Evolutionary conservation across 2,329 filamentous ascomycete species (phyloP).

Genomic region (Trichoderma sp.): DNA sequence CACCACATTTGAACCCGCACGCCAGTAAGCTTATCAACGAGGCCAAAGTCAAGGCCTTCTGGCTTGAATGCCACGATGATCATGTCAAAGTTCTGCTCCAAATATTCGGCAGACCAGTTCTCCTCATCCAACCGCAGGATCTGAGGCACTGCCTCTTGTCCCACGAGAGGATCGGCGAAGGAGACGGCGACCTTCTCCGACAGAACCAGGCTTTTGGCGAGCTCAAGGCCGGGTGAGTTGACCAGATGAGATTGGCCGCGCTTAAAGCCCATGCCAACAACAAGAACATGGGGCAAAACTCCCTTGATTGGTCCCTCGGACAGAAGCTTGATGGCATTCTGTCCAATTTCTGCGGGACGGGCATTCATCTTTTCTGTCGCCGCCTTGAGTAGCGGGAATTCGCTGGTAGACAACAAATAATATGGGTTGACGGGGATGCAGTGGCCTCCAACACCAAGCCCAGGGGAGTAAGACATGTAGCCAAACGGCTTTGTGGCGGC

Average conservation of each 20-base stretch:
- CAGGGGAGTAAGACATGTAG: constrained; percentile 47
- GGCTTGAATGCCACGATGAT: constrained; percentile 46
- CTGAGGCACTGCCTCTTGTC: constrained; percentile 41
- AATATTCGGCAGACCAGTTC: constrained; percentile 38
- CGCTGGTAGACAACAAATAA: constrained; percentile 49
- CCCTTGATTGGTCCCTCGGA: constrained; percentile 20
- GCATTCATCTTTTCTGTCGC: constrained; percentile 45
- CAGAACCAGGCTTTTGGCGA: constrained; percentile 39
- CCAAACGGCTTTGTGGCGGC: constrained; percentile 54
- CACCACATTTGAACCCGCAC: constrained; percentile 43
- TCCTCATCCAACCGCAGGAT: constrained; percentile 38
- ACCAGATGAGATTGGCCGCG: constrained; percentile 46
- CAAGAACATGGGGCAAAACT: constrained; percentile 36
- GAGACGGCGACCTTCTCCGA: constrained; percentile 41
- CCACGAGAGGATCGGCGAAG: constrained; percentile 46
- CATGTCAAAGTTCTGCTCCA: constrained; percentile 41
- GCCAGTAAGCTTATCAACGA: constrained; percentile 36
- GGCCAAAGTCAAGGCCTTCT: constrained; percentile 40
- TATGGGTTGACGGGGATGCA: constrained; percentile 57
- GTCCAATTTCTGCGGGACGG: constrained; percentile 41
- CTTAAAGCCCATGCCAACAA: constrained; percentile 52
- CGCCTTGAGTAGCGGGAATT: constrained; percentile 45
- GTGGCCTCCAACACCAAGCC: constrained; percentile 53
- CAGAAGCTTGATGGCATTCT: constrained; percentile 36
- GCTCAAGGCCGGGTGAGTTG: constrained; percentile 47